Evolutionary conservation across 805 yeast species (phyloP), one percentile per base, ranked within the genome.

Genomic region (Sugiyamaella chiloensis): DNA sequence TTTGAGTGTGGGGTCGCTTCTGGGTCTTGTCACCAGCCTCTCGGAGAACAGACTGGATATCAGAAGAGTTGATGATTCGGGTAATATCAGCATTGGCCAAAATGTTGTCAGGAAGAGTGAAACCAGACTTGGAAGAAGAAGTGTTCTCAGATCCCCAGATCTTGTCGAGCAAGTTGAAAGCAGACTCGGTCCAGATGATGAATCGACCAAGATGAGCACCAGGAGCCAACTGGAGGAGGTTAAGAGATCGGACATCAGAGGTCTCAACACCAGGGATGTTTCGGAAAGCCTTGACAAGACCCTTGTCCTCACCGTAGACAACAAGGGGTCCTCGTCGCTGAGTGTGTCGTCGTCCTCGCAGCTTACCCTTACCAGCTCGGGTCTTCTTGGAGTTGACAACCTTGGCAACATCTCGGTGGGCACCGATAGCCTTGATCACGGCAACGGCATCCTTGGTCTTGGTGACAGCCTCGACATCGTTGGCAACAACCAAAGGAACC

Each of bases 121-220:
- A 90, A 72, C 86, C 86, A 63, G 89, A 73, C 83, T 90, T 90
- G 61, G 66, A 61, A 68, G 86, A 69, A 50, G 93, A 81, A 71
- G 85, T 81, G 66, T 90, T 71, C 71, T 85, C 95, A 61, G 96
- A 81, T 73, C 96, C 96, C 93, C 93, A 93, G 80, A 93, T 87
- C 60, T 89, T 79, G 82, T 93, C 99, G 71, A 93, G 83, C 68
- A 90, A 82, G 72, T 90, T 85, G 75, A 93, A 89, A 72, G 99
- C 99, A 72, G 88, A 79, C 81, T 90, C 96, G 71, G 99, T 90
- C 99, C 99, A 93, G 88, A 93, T 88, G 70, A 93, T 85, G 70
- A 93, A 93, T 84, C 99, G 90, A 81, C 99, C 99, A 69, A 93
- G 80, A 83, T 93, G 99, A 72, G 98, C 96, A 85, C 99, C 99